Evolutionary conservation across 768 basidiomycete species (phyloP).

Genomic region (Pleurotus citrinopileatus): DNA sequence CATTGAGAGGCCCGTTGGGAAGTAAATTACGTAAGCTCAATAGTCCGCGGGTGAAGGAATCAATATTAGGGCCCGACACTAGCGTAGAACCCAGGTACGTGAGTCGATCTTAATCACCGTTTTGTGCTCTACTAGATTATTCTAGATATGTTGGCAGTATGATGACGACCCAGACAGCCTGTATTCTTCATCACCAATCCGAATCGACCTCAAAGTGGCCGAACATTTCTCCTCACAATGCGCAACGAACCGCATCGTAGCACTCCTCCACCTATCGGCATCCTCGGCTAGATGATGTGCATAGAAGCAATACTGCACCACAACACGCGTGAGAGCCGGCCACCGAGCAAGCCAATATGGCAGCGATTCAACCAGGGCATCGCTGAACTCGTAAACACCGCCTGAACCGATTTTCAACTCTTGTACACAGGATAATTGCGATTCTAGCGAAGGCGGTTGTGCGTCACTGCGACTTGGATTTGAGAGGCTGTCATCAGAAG

Average conservation of each 20-base stretch:
- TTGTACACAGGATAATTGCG: neutral
- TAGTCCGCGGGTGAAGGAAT: no score
- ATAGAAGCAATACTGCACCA: neutral
- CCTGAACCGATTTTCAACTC: neutral
- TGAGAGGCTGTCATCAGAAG: no score
- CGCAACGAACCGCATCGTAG: neutral
- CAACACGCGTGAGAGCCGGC: neutral
- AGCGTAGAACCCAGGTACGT: no score
- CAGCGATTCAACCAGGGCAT: neutral
- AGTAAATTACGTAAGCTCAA: neutral
- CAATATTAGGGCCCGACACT: no score
- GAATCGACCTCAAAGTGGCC: neutral
- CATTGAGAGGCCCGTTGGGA: neutral
- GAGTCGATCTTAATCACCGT: no score
- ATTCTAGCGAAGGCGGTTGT: neutral
- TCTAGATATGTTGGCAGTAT: neutral
- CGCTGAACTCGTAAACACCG: neutral
- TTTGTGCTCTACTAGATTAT: no score
- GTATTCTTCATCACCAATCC: neutral
- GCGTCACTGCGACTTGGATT: no score
- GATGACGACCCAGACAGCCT: neutral
- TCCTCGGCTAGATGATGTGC: neutral
- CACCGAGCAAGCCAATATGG: neutral
- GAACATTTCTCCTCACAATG: neutral
- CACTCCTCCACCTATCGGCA: neutral